Conservation (phyloP, 83 land plant species). For the Thuja plicata region DNA sequence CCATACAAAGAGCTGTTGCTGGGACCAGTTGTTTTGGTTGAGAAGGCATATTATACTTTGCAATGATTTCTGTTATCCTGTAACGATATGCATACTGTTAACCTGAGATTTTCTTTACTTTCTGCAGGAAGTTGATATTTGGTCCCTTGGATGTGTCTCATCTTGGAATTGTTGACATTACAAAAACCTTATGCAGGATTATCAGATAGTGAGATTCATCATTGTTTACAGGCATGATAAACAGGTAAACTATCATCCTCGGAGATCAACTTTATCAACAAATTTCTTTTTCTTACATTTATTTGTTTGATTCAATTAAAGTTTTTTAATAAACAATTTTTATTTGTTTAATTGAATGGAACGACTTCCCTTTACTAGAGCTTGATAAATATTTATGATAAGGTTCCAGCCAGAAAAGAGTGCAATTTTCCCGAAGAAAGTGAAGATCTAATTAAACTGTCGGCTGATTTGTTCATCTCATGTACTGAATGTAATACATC, state of each 20-base stretch:
- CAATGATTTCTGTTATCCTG: neutral
- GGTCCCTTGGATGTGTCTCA: conserved; percentile 92
- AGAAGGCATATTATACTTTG: neutral
- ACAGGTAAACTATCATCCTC: no score
- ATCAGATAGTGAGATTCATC: conserved; percentile 52
- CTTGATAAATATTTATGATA: conserved; percentile 30
- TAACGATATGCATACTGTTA: neutral
- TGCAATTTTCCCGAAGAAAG: conserved; percentile 22
- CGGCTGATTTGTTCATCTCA: conserved; percentile 38
- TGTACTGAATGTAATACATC: conserved; percentile 13
- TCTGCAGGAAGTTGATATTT: conserved; percentile 22
- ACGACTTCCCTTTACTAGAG: conserved; percentile 51
- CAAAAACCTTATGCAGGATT: conserved; percentile 69
- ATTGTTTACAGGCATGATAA: conserved; percentile 55
- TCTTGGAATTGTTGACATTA: conserved; percentile 75
- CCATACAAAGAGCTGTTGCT: conserved; percentile 58
- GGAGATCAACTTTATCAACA: neutral
- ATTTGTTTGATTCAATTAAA: neutral
- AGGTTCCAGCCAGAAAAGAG: conserved; percentile 10
- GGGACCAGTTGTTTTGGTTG: conserved; percentile 31
- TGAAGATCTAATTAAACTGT: conserved; percentile 25
- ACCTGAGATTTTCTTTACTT: neutral
- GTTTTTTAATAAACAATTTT: neutral
- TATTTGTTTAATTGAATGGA: conserved; percentile 43
- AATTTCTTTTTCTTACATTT: neutral